These are phyloP conservation scores for Penicillium frequentans DNA, from an alignment of 2,329 filamentous ascomycete genomes.

Conservation along the genomic window DNA sequence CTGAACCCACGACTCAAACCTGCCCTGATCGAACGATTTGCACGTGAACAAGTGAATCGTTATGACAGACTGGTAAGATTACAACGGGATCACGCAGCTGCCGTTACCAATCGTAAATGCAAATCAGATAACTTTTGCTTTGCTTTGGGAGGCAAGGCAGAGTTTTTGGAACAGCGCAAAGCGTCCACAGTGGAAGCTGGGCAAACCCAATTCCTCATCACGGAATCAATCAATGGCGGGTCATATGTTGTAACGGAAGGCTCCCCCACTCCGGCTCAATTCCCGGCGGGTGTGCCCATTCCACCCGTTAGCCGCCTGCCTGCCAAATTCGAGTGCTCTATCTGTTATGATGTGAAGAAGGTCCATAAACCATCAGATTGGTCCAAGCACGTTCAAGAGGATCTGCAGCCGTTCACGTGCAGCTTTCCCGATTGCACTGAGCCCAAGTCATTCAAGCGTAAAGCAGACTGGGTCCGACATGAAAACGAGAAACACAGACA, in stretches of 20 bases:
- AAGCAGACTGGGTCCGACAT: conserved; percentile 93
- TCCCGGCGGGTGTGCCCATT: conserved; percentile 77
- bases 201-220: conserved; percentile 55
- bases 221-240: conserved; percentile 58
- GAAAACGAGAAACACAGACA: conserved; percentile 90
- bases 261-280: conserved; percentile 68
- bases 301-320: conserved; percentile 76
- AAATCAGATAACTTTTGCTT: conserved; percentile 63
- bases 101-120: conserved; percentile 60
- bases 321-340: conserved; percentile 83
- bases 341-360: conserved; percentile 82
- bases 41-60: conserved; percentile 73
- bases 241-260: conserved; percentile 67
- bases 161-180: conserved; percentile 57
- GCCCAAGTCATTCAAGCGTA: conserved; percentile 89
- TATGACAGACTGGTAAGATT: conserved; percentile 74
- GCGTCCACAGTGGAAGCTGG: conserved; percentile 56
- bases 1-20: conserved; percentile 72
- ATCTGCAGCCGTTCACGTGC: conserved; percentile 90
- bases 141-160: conserved; percentile 65
- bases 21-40: conserved; percentile 75
- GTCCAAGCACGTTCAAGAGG: conserved; percentile 95
- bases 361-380: conserved; percentile 92
- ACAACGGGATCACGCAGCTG: conserved; percentile 68
- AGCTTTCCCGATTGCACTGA: conserved; percentile 82